Evolutionary conservation across 139 green algal species (phyloP).

Genomic region (Coelastrella sp.): DNA sequence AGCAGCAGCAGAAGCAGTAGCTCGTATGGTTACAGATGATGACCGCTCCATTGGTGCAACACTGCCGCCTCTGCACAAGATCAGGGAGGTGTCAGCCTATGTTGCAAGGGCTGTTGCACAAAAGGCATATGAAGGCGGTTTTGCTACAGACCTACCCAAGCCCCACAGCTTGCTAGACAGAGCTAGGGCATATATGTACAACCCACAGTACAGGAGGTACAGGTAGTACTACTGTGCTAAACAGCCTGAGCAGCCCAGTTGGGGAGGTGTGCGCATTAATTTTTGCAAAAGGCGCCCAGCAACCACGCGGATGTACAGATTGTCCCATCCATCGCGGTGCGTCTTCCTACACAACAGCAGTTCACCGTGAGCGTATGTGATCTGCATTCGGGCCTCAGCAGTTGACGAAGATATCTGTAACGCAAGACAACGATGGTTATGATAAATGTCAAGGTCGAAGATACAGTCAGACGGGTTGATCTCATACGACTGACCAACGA

Average conservation of each 20-base stretch:
- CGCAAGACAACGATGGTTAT: too few relatives aligned
- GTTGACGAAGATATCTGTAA: too few relatives aligned
- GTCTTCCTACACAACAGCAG: too few relatives aligned
- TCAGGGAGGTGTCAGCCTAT: constrained; percentile 69
- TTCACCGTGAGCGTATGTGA: too few relatives aligned
- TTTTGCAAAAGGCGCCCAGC: too few relatives aligned
- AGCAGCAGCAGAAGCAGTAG: constrained; percentile 81
- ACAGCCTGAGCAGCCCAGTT: neutral
- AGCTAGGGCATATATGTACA: constrained; percentile 74
- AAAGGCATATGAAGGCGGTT: constrained; percentile 81
- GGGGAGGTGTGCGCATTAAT: neutral
- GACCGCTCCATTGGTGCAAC: constrained; percentile 68
- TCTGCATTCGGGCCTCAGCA: too few relatives aligned
- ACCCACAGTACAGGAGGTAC: constrained; percentile 71
- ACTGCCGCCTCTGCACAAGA: constrained; percentile 72
- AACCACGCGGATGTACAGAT: too few relatives aligned
- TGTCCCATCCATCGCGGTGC: too few relatives aligned
- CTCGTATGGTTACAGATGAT: constrained; percentile 70
- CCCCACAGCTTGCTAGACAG: constrained; percentile 81
- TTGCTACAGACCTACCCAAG: constrained; percentile 86
- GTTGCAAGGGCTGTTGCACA: constrained; percentile 80
- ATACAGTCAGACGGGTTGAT: too few relatives aligned
- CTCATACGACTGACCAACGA: too few relatives aligned
- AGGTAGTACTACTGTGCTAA: neutral
- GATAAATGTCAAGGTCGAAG: too few relatives aligned